These are phyloP conservation scores for Acer negundo DNA, from an alignment of 345 rosid species.

Conservation along the genomic window DNA sequence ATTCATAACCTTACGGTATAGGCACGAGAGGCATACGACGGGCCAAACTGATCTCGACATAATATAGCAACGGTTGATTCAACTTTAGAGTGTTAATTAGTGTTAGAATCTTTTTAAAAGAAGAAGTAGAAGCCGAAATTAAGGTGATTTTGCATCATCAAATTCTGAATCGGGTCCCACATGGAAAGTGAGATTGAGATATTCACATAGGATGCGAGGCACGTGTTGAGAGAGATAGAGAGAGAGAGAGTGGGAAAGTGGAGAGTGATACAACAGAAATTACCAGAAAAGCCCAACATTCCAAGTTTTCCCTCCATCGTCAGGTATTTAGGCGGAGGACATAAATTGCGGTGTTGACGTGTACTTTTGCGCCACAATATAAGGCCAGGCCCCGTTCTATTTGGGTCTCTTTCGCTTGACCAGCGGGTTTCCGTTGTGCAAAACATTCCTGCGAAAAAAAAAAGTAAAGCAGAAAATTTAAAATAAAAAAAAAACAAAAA, in stretches of 20 bases:
- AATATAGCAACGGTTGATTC: no score
- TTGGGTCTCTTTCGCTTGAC: constrained; percentile 35
- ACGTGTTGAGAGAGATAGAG: not conserved
- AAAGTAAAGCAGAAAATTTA: not conserved
- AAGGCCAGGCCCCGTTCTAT: constrained; percentile 31
- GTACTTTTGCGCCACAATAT: constrained; percentile 32
- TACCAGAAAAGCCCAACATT: constrained; percentile 14
- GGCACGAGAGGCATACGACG: no score
- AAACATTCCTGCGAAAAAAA: constrained; percentile 6
- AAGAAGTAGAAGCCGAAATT: no score
- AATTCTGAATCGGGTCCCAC: no score
- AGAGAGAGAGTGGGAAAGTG: not conserved
- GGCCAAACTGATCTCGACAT: no score
- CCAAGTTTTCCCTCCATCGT: constrained; percentile 20
- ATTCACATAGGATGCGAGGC: not conserved
- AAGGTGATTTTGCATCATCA: no score
- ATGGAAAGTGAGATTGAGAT: not conserved
- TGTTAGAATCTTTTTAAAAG: no score
- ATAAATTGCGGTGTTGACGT: constrained; percentile 51
- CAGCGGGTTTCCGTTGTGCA: constrained; percentile 39
- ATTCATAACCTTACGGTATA: no score
- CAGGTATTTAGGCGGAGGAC: constrained; percentile 20
- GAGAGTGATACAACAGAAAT: constrained; percentile 4
- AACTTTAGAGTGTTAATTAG: no score
- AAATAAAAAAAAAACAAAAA: not conserved